A percentile compares a stretch with the other conserved stretches of the same genome.
phyloP scores from a whole-genome alignment of 2,329 filamentous ascomycete genomes.

The Lasiodiplodia citricola region DNA sequence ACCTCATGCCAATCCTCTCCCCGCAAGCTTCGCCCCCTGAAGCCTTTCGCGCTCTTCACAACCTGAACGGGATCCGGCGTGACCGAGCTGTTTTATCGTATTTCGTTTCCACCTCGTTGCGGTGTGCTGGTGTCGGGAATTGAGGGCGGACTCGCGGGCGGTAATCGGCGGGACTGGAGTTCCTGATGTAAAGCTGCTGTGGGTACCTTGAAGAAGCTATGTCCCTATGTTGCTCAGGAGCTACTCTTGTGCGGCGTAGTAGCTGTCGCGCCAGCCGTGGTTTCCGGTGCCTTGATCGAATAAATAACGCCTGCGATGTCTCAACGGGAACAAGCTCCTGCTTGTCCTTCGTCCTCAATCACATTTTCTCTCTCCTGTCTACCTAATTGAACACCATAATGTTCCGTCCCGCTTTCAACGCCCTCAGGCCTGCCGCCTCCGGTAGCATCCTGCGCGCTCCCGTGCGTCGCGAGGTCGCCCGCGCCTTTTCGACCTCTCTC shows the following conservation, averaged over 20 bases:
- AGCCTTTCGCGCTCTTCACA: background rate
- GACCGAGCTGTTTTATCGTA: background rate
- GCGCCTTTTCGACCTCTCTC: slow-evolving; percentile 14
- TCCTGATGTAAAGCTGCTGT: background rate
- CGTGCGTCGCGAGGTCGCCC: slow-evolving; percentile 7
- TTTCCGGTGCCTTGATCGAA: background rate
- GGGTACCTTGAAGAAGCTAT: slow-evolving; percentile 9
- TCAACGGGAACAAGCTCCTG: background rate
- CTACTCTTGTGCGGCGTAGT: background rate
- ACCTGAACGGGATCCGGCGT: background rate
- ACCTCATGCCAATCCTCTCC: background rate
- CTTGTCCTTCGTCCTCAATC: background rate
- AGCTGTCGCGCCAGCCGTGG: background rate
- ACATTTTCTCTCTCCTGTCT: too few relatives aligned
- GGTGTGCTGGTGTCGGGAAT: slow-evolving; percentile 10
- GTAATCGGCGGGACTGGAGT: background rate
- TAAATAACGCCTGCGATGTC: background rate
- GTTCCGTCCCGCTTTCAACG: slow-evolving; percentile 8
- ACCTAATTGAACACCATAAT: background rate
- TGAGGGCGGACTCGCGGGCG: background rate
- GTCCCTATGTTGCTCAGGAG: background rate
- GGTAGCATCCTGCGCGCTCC: background rate
- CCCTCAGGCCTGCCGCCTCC: slow-evolving; percentile 2
- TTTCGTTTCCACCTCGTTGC: background rate
- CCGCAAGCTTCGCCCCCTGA: background rate